Evolutionary conservation across 176 grass and related monocot genomes (phyloP).

Genomic region (Aegilops longissima): DNA sequence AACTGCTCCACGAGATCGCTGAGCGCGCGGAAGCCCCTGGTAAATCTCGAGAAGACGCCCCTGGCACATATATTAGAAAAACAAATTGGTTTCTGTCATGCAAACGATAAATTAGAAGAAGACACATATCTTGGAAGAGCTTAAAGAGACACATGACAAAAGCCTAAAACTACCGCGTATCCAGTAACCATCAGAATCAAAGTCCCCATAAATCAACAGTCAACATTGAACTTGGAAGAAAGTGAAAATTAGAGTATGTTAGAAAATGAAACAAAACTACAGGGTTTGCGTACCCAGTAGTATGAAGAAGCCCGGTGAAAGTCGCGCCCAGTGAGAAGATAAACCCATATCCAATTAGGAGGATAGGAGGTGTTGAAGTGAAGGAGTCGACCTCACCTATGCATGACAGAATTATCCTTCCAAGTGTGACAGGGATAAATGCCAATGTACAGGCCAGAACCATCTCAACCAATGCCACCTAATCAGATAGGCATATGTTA

Average conservation of each 20-base stretch:
- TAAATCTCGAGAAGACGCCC: too few species aligned
- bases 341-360: conserved; percentile 25
- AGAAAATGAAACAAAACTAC: background rate
- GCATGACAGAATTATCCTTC: conserved; percentile 17
- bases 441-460: conserved; percentile 17
- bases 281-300: too few species aligned
- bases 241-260: background rate
- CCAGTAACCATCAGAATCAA: background rate
- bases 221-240: background rate
- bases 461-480: conserved; percentile 26
- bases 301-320: background rate
- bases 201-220: background rate
- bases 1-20: too few species aligned
- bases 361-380: conserved; percentile 1
- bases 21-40: too few species aligned
- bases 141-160: background rate
- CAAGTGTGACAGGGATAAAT: conserved; percentile 33
- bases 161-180: background rate
- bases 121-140: background rate
- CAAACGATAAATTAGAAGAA: background rate
- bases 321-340: background rate
- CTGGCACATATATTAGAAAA: too few species aligned
- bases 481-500: background rate
- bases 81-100: too few species aligned
- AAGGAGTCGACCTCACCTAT: background rate